A percentile compares a stretch with the other conserved stretches of the same genome.
These are phyloP conservation scores for Tremella fuciformis DNA, from an alignment of 768 basidiomycete genomes.

Conservation along the genomic window DNA sequence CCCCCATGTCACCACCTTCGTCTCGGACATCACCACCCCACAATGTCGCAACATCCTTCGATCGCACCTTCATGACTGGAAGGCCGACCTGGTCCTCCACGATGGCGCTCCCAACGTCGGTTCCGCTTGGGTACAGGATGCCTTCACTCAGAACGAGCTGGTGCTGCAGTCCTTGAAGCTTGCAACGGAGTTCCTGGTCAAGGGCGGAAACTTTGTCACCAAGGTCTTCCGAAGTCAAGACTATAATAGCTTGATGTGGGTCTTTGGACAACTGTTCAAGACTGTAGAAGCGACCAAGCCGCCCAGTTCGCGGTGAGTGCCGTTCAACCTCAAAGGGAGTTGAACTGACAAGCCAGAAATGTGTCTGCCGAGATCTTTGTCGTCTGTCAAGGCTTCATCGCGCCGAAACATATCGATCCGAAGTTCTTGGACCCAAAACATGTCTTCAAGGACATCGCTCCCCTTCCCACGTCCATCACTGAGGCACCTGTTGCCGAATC, in stretches of 20 bases:
- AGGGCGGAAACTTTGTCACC: constrained; percentile 93
- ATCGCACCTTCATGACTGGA: constrained; percentile 93
- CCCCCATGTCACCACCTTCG: constrained; percentile 84
- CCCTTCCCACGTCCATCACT: constrained; percentile 44
- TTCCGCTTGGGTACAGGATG: constrained; percentile 98
- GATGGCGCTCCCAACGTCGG: constrained; percentile 99
- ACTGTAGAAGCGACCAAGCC: constrained; percentile 99
- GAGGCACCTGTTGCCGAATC: constrained; percentile 16
- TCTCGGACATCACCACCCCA: constrained; percentile 88
- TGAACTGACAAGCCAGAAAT: constrained; percentile 60
- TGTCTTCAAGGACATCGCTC: constrained; percentile 79
- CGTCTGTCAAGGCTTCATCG: constrained; percentile 89
- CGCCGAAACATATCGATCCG: constrained; percentile 92
- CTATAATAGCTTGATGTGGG: constrained; percentile 98
- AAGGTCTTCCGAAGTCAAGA: constrained; percentile 98
- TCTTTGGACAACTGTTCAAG: constrained; percentile 91
- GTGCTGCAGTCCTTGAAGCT: constrained; percentile 93
- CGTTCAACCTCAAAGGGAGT: not conserved
- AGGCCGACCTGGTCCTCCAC: constrained; percentile 95
- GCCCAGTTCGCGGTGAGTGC: constrained; percentile 80
- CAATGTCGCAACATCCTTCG: constrained; percentile 84
- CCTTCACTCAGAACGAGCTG: constrained; percentile 92
- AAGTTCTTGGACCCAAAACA: constrained; percentile 97
- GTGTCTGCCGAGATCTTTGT: constrained; percentile 99
- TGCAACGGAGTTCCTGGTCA: constrained; percentile 86